These are phyloP conservation scores for Podila epigama DNA, from an alignment of 192 early-diverging fungal genomes.

Conservation along the genomic window DNA sequence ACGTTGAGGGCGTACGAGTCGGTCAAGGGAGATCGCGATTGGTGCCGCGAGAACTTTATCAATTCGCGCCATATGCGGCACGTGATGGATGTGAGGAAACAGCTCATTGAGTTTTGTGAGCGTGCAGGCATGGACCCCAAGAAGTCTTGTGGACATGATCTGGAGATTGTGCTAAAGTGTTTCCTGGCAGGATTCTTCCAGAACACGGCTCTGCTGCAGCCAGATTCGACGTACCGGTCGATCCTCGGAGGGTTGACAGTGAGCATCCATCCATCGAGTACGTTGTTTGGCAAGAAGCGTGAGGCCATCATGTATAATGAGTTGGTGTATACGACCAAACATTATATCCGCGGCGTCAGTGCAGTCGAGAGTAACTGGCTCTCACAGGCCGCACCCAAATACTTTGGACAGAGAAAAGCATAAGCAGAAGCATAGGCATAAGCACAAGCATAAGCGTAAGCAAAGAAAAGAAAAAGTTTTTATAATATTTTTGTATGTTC, in stretches of 20 bases:
- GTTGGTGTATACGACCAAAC: constrained; percentile 86
- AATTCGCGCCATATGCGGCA: constrained; percentile 86
- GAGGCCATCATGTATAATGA: constrained; percentile 91
- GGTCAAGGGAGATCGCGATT: constrained; percentile 80
- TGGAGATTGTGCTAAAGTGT: constrained; percentile 81
- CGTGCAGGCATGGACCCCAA: constrained; percentile 70
- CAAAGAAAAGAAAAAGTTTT: not conserved
- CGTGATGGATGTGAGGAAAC: constrained; percentile 87
- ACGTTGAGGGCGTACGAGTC: constrained; percentile 79
- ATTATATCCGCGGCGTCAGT: constrained; percentile 88
- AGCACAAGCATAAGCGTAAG: too few relatives aligned
- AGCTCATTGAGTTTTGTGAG: constrained; percentile 82
- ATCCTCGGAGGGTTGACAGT: constrained; percentile 74
- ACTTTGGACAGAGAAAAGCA: constrained; percentile 55
- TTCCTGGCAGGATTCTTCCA: constrained; percentile 90
- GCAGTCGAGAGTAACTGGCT: constrained; percentile 87
- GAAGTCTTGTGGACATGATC: constrained; percentile 73
- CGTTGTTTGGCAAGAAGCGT: constrained; percentile 81
- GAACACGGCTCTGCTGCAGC: constrained; percentile 87
- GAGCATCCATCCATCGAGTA: constrained; percentile 88
- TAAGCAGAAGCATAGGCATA: too few relatives aligned
- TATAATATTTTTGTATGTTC: not conserved
- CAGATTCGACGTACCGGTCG: constrained; percentile 86
- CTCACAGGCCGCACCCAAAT: constrained; percentile 78
- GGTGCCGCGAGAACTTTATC: constrained; percentile 95